Percentiles rank a stretch among this genome's conserved stretches.
phyloP scores from a whole-genome alignment of 768 basidiomycete genomes.

The Pleurotus giganteus region DNA sequence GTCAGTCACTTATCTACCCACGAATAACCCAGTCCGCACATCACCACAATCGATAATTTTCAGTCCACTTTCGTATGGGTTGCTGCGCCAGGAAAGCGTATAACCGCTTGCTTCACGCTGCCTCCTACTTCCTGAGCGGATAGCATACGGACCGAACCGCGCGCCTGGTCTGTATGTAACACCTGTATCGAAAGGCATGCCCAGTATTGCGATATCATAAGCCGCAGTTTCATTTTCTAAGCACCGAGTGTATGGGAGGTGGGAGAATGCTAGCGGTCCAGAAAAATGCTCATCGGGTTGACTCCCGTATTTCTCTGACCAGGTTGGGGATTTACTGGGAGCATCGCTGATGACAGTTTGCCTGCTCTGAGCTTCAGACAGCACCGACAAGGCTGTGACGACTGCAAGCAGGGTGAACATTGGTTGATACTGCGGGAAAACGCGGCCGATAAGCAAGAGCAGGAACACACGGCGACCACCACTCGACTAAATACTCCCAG shows the following conservation, averaged over 20 bases:
- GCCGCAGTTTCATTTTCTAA: slow-evolving; percentile 40
- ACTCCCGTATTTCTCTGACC: slow-evolving; percentile 14
- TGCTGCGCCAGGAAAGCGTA: slow-evolving; percentile 49
- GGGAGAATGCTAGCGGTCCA: slow-evolving; percentile 51
- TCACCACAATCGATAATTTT: slow-evolving; percentile 68
- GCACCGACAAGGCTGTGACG: no score
- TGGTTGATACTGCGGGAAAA: no score
- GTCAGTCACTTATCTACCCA: not conserved
- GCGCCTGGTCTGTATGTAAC: slow-evolving; percentile 48
- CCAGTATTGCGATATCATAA: slow-evolving; percentile 64
- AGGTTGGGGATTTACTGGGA: no score
- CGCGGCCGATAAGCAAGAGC: no score
- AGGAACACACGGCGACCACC: not conserved
- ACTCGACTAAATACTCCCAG: not conserved
- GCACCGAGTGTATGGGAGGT: slow-evolving; percentile 55
- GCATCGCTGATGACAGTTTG: no score
- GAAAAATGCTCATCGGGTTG: slow-evolving; percentile 15
- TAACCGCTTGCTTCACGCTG: slow-evolving; percentile 47
- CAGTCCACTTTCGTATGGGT: slow-evolving; percentile 45
- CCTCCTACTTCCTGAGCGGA: slow-evolving; percentile 57
- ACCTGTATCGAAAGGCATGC: slow-evolving; percentile 61
- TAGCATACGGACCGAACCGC: slow-evolving; percentile 67
- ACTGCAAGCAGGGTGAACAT: no score
- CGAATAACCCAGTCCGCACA: slow-evolving; percentile 29
- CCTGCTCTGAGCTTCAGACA: no score